Evolutionary conservation across 1,284 basidiomycete genomes (phyloP).

Genomic region (Ustilago xerochloae): DNA sequence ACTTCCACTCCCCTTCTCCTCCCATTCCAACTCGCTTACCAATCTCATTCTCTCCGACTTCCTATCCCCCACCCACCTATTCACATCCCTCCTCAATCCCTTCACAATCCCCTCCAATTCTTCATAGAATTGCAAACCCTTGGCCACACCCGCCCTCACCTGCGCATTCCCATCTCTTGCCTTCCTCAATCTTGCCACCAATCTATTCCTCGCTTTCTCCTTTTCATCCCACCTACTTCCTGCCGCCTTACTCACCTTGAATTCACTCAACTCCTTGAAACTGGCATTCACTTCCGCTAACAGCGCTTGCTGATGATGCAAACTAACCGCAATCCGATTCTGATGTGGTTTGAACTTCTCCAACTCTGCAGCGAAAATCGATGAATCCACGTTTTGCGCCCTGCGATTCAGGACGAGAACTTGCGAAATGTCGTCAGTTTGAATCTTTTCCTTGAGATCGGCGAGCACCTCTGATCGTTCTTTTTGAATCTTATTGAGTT

Average conservation of each 20-base stretch:
- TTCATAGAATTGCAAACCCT: conserved; percentile 87
- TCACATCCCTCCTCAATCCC: conserved; percentile 75
- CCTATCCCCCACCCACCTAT: conserved; percentile 76
- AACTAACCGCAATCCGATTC: conserved; percentile 79
- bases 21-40: conserved; percentile 78
- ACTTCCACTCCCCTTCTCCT: conserved; percentile 71
- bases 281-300: conserved; percentile 69
- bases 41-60: conserved; percentile 79
- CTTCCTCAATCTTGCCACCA: conserved; percentile 77
- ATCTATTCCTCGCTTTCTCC: conserved; percentile 80
- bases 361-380: conserved; percentile 89
- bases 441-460: conserved; percentile 95
- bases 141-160: conserved; percentile 83
- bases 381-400: conserved; percentile 82
- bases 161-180: conserved; percentile 87
- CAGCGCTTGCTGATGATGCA: conserved; percentile 79
- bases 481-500: conserved; percentile 61
- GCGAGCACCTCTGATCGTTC: conserved; percentile 88
- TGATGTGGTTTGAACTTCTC: conserved; percentile 96
- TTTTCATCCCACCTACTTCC: conserved; percentile 79
- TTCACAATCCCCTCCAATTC: conserved; percentile 79
- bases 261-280: conserved; percentile 39
- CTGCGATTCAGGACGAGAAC: conserved; percentile 90
- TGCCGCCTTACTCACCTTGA: conserved; percentile 71
- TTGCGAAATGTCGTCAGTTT: conserved; percentile 95